These are phyloP conservation scores for Chaetoceros muelleri DNA, from an alignment of 108 stramenopile genomes.

Conservation along the genomic window DNA sequence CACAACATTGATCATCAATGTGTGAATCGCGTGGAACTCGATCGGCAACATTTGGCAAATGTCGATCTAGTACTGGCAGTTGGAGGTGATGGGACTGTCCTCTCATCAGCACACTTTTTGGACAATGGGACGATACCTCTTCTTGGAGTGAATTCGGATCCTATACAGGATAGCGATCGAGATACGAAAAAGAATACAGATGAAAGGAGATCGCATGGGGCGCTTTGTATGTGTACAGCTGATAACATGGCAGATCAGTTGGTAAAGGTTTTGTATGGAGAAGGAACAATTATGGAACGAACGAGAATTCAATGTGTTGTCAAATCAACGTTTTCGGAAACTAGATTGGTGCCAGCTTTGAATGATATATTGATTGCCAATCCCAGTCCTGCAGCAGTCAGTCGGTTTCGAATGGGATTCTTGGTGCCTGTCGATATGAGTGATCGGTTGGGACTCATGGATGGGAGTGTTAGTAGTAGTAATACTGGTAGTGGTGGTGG, in stretches of 20 bases:
- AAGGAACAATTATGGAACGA: constrained; percentile 33
- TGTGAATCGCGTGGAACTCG: constrained; percentile 90
- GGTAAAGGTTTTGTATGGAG: constrained; percentile 63
- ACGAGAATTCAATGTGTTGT: constrained; percentile 84
- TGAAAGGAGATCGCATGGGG: constrained; percentile 89
- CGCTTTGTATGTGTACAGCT: constrained; percentile 78
- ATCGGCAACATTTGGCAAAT: constrained; percentile 87
- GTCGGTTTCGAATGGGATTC: constrained; percentile 84
- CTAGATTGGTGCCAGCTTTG: constrained; percentile 84
- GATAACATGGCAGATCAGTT: constrained; percentile 64
- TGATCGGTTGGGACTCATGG: background rate
- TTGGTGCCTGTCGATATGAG: constrained; percentile 22
- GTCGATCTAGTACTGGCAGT: constrained; percentile 90
- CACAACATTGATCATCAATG: constrained; percentile 69
- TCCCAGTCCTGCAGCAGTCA: constrained; percentile 87
- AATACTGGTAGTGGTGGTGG: background rate
- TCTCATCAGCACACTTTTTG: constrained; percentile 79
- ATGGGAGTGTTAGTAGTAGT: no score
- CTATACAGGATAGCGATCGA: constrained; percentile 35
- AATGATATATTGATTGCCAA: constrained; percentile 95
- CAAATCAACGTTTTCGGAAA: constrained; percentile 89
- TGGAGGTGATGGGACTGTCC: constrained; percentile 93
- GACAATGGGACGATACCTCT: constrained; percentile 82
- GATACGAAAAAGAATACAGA: constrained; percentile 65
- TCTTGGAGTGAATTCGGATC: constrained; percentile 78